Conservation (phyloP, 768 basidiomycete genomes). For the Mycena pura region DNA sequence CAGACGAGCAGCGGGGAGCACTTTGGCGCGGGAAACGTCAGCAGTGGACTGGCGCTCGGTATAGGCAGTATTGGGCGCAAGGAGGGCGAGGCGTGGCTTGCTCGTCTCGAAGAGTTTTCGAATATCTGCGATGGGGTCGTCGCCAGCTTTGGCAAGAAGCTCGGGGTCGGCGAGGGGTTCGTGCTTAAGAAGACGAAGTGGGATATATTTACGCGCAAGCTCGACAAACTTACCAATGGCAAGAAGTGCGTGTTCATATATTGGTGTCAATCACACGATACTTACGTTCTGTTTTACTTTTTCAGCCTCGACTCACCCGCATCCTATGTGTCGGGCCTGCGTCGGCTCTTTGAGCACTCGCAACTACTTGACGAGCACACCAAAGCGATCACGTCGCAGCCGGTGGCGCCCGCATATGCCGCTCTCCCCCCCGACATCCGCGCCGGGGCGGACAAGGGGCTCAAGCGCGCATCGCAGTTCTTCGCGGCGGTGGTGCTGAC, state of each 20-base stretch:
- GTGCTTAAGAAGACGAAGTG: constrained; percentile 83
- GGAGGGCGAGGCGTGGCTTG: constrained; percentile 80
- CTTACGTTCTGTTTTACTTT: constrained; percentile 28
- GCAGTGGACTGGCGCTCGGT: constrained; percentile 74
- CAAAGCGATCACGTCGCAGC: constrained; percentile 69
- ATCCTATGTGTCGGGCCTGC: constrained; percentile 78
- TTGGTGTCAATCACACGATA: constrained; percentile 2
- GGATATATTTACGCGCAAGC: constrained; percentile 75
- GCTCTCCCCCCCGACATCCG: constrained; percentile 72
- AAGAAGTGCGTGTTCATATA: constrained; percentile 70
- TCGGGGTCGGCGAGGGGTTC: constrained; percentile 89
- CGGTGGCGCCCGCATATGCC: constrained; percentile 74
- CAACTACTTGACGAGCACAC: constrained; percentile 91
- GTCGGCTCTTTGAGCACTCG: constrained; percentile 72
- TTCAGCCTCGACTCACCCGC: constrained; percentile 87
- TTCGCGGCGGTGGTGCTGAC: constrained; percentile 88
- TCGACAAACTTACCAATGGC: constrained; percentile 87
- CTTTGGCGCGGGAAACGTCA: constrained; percentile 82
- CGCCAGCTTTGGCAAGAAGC: constrained; percentile 83
- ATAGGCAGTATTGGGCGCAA: constrained; percentile 79
- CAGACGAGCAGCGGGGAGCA: constrained; percentile 72
- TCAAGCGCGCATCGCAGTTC: constrained; percentile 88
- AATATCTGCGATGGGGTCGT: constrained; percentile 81
- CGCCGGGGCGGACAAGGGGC: constrained; percentile 68
- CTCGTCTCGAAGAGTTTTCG: constrained; percentile 82